A percentile compares a stretch with the other conserved stretches of the same genome.
These are phyloP conservation scores for Dendrostoma leiphaemia DNA, from an alignment of 2,329 filamentous ascomycete species.

Conservation along the genomic window DNA sequence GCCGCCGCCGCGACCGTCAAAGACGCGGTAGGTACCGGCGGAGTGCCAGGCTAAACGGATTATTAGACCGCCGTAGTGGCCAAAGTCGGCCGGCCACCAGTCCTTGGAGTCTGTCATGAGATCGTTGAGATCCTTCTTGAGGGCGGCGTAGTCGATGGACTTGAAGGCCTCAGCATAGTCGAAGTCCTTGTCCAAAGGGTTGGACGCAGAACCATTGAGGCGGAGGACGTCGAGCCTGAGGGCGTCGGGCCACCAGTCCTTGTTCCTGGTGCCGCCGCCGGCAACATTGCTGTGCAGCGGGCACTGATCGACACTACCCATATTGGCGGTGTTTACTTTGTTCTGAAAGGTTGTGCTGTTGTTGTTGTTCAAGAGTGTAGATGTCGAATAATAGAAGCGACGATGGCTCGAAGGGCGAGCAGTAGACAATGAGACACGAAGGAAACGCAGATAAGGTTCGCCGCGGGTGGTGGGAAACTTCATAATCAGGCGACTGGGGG, in stretches of 20 bases:
- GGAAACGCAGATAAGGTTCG: background rate
- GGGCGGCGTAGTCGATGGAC: constrained; percentile 64
- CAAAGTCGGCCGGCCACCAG: constrained; percentile 81
- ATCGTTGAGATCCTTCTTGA: constrained; percentile 71
- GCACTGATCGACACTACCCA: constrained; percentile 15
- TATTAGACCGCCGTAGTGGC: constrained; percentile 78
- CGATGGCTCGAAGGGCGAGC: no score
- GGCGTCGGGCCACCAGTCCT: constrained; percentile 72
- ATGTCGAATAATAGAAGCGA: background rate
- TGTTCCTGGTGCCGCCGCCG: constrained; percentile 66
- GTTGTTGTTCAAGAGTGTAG: no score
- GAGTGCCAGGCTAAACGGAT: constrained; percentile 81
- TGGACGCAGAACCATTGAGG: constrained; percentile 62
- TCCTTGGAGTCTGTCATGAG: constrained; percentile 78
- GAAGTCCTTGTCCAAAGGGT: constrained; percentile 65
- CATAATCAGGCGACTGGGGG: background rate
- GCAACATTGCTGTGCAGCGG: constrained; percentile 36
- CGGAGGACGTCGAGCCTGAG: constrained; percentile 70
- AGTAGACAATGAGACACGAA: background rate
- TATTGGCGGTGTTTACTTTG: constrained; percentile 6
- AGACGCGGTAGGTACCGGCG: constrained; percentile 73
- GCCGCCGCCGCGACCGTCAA: constrained; percentile 72
- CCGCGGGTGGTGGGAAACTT: constrained; percentile 1
- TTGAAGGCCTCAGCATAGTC: constrained; percentile 74
- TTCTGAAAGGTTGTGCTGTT: no score